A percentile compares a stretch with the other conserved stretches of the same genome.
These are phyloP conservation scores for Vitis rupestris DNA, from an alignment of 164 flowering plant species.

Conservation along the genomic window DNA sequence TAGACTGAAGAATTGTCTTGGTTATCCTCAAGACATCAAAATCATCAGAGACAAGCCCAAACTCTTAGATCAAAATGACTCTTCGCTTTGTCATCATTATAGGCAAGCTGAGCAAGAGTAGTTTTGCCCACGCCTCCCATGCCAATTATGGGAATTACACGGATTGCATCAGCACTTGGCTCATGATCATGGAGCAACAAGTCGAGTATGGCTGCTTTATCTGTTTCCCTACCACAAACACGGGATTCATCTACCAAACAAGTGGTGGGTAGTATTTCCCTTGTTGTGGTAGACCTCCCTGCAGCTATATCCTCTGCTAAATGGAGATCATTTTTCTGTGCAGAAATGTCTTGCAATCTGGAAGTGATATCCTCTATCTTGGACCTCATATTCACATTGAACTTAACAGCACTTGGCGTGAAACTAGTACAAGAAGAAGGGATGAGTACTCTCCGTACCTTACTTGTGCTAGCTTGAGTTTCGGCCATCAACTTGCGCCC, in stretches of 20 bases:
- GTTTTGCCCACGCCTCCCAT: constrained; percentile 16
- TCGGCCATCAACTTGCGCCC: too few relatives aligned
- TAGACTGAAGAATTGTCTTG: constrained; percentile 3
- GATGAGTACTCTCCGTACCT: too few relatives aligned
- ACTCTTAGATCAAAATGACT: constrained; percentile 5
- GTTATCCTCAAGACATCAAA: constrained; percentile 13
- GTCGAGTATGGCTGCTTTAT: neutral
- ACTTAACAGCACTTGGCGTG: too few relatives aligned
- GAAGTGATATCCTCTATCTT: neutral
- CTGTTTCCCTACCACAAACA: constrained; percentile 2
- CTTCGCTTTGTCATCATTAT: constrained; percentile 2
- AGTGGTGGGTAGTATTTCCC: neutral
- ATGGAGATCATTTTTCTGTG: neutral
- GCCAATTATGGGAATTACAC: constrained; percentile 5
- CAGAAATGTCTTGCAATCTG: neutral
- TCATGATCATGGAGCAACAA: neutral
- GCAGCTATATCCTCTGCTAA: neutral
- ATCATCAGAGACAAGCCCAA: constrained; percentile 18
- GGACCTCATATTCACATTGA: too few relatives aligned
- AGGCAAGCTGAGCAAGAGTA: constrained; percentile 5
- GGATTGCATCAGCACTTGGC: neutral
- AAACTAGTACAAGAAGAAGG: too few relatives aligned
- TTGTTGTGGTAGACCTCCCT: neutral
- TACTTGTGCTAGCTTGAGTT: too few relatives aligned
- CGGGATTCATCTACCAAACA: neutral